Evolutionary conservation across 2,329 filamentous ascomycete genomes (phyloP), one percentile per base, ranked within the genome.

Genomic region (Trichoderma pleuroti): DNA sequence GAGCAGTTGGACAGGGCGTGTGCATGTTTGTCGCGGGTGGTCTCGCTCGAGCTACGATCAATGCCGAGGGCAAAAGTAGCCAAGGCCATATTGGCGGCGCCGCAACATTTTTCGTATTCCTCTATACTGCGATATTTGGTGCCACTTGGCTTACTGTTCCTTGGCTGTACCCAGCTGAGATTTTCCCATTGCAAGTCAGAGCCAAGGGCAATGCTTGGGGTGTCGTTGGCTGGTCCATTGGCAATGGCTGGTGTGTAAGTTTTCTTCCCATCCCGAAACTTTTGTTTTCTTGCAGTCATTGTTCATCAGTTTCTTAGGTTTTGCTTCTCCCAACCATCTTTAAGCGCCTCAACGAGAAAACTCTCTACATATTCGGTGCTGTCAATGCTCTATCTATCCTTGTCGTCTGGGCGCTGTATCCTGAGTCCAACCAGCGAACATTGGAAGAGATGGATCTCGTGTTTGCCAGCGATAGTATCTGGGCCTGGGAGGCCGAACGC

Each of bases 121-220:
- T 86, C 30, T 86, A 76, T 79, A 84, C 79, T 0, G 78, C 76
- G 2, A 76, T 83, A 18, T 83, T 83, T 11, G 80, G 83, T 0
- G 81, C 82, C 0, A 83, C 81, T 0, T 86, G 84, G 84, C 74
- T 87, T 8, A 86, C 82, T 0, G 85, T 89, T 0, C 87, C 87
- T 0, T 83, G 88, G 87, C 79, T 92, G 0, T 91, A 91, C 69
- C 90, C 89, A 0, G 90, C 91, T 1, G 91, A 94, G 76, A 93
- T 93, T 70, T 93, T 92, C 75, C 91, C 91, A 0, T 80, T 93
- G 0, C 86, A 91, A 72, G 86, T 93, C 0, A 86, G 92, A 26
- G 91, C 92, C 1, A 90, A 91, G 74, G 92, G 91, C 7, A 93
- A 93, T 72, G 90, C 91, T 0, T 93, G 88, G 86, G 91, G 92